Base-by-base conservation (phyloP, 83 land plant genomes). In the Isoetes engelmannii region DNA sequence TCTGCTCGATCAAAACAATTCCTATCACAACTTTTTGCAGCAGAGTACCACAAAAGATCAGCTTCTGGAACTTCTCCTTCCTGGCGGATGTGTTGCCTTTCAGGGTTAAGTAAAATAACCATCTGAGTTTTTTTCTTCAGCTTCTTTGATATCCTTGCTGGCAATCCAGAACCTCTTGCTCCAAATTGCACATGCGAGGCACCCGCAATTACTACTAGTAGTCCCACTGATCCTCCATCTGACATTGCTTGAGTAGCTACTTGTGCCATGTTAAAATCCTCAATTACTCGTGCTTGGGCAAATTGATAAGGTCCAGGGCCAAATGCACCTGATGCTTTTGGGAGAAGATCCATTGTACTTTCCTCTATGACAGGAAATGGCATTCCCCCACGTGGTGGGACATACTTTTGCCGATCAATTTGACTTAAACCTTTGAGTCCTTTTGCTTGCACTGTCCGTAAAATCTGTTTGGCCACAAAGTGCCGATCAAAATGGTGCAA, bases 1-100 rank as follows among this genome's bases (percentile, higher is more conserved):
- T 92, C 97, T 78, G 94, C 97, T 75, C 97, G 88, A 69, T 92
- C 97, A 64, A 84, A 92, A 71, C 97, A 92, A 75, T 92, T 92
- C 70, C 95, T 81, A 59, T 69, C 82, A 73, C 97, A 92, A 13
- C 83, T 79, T 65, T 86, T 92, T 63, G 95, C 89, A 57, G 91
- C 95, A 65, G 94, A 89, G 60, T 92, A 92, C 94, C 97, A 92
- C 84, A 92, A 79, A 70, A 92, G 89, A 80, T 92, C 97, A 62
- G 97, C 94, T 56, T 79, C 82, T 37, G 97, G 94, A 21, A 85
- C 81, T 63, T 89, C 89, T 45, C 97, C 97, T 78, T 92, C 95
- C 67, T 85, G 80, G 47, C 97, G 70, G 46, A 92, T 85, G 5
- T 79, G 72, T 73, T 92, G 97, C 71, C 97, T 81, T 74, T 92